Evolutionary conservation across 495 filamentous ascomycete species (phyloP), one percentile per base, ranked within the genome.

Genomic region (Tuber aestivum): DNA sequence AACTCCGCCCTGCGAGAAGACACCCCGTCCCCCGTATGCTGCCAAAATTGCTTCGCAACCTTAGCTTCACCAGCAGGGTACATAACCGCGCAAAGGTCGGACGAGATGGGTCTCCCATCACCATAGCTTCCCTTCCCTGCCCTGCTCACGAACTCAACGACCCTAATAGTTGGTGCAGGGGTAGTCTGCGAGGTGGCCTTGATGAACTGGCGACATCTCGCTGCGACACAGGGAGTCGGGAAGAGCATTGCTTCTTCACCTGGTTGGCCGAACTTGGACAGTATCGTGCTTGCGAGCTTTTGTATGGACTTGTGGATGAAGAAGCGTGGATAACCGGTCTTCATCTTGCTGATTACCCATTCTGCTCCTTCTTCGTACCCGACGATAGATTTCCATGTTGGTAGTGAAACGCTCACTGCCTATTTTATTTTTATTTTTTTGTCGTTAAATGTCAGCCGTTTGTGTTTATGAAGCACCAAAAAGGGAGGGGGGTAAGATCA

Each of bases 341-440:
- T 87, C 93, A 99, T 92, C 80, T 91, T 91, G 75, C 87, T 88
- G 50, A 96, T 74, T 18, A 99, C 92, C 92, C 93, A 94, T 73
- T 90, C 87, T 82, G 95, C 88, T 41, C 94, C 95, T 84, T 98
- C 93, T 84, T 98, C 95, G 78, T 99, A 99, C 3, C 88, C 95
- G 40, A 98, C 86, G 82, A 95, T 97, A 65, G 94, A 85, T 78
- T 86, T 89, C 95, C 95, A 99, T 86, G 95, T 95, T 69, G 95
- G 95, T 44, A 99, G 87, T 4, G 96, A 98, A 35, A 97, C 94
- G 83, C 94, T 97, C 76, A 98, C 93, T 70, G 95, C 96, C 95
- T 98, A 76, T 65, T 38, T 70, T 50, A 41, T 41, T 73, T 61
- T 78, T 9, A 10, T 76, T 77, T 74, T 42, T 72, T 77, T 37